phyloP scores from a whole-genome alignment of 176 grass and related monocot genomes.

The Triticum timopheevii region DNA sequence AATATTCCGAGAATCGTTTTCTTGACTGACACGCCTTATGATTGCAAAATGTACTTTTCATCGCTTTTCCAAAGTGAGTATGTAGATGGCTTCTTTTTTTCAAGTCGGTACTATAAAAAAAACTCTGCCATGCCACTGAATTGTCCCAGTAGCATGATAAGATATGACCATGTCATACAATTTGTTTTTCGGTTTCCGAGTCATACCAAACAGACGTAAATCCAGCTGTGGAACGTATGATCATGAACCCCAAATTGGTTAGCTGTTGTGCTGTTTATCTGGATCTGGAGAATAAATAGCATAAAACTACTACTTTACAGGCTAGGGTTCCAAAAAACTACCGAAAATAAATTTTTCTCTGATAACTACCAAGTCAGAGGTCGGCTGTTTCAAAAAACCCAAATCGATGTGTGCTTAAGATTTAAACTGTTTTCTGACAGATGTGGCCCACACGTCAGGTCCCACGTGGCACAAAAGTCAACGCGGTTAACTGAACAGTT shows the following conservation, averaged over 20 bases:
- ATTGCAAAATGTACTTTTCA: not conserved
- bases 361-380: no score
- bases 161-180: not conserved
- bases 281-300: not conserved
- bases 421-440: no score
- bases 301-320: no score
- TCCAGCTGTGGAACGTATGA: not conserved
- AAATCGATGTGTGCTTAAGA: no score
- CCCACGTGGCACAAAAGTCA: no score
- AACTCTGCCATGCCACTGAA: not conserved
- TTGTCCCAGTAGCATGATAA: not conserved
- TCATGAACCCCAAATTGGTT: not conserved
- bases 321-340: no score
- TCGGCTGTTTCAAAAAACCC: no score
- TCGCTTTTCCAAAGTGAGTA: not conserved
- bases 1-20: not conserved
- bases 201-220: not conserved
- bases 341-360: no score
- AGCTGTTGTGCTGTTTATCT: conserved; percentile 24
- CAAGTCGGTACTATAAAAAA: not conserved
- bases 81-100: not conserved
- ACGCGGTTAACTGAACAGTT: no score
- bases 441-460: no score
- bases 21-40: not conserved
- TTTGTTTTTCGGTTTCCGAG: not conserved